Percentiles rank a stretch among this genome's conserved stretches.
Evolutionary conservation across 495 filamentous ascomycete genomes (phyloP).

Genomic region (Trichoderma reesei): DNA sequence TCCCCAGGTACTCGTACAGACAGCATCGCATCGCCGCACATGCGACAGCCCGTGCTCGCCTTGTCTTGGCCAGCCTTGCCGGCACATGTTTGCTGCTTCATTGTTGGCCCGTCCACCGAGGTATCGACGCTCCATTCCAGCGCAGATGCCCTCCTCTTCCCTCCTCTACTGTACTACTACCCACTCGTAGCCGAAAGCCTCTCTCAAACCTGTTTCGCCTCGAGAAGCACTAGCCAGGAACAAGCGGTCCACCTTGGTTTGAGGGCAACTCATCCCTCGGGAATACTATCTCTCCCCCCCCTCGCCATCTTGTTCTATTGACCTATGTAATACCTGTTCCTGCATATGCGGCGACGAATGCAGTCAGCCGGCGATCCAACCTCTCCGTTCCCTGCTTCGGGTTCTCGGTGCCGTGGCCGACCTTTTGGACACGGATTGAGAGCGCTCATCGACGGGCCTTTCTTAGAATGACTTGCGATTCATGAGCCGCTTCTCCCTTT

Average conservation of each 20-base stretch:
- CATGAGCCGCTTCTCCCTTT: neutral
- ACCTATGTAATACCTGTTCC: too few species aligned
- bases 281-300: neutral
- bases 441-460: too few species aligned
- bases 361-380: neutral
- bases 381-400: neutral
- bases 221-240: neutral
- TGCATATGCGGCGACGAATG: neutral
- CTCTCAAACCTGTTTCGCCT: neutral
- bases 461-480: neutral
- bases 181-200: neutral
- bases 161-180: neutral
- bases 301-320: neutral
- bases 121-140: neutral
- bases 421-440: too few species aligned
- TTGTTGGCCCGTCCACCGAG: neutral
- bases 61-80: neutral
- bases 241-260: neutral
- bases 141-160: neutral
- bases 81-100: neutral
- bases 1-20: neutral
- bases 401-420: neutral
- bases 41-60: conserved; percentile 4
- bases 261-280: neutral
- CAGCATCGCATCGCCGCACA: neutral